A percentile compares a stretch with the other conserved stretches of the same genome.
Conservation (phyloP, 176 grass and related monocot species). For the Lolium multiflorum region DNA sequence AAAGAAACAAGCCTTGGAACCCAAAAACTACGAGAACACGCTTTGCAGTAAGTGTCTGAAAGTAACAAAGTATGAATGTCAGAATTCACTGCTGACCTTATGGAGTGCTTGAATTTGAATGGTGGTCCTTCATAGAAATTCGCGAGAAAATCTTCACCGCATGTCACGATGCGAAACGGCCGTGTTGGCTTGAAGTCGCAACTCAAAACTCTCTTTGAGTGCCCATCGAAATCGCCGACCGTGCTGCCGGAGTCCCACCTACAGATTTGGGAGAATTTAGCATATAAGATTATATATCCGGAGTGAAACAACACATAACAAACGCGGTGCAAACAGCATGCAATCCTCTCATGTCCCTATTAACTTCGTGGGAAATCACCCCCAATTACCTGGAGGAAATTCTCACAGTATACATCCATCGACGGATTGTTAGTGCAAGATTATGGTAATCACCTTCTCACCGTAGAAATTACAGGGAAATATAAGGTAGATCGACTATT, state of each 20-base stretch:
- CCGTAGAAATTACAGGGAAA: not conserved
- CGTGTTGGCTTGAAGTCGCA: constrained; percentile 96
- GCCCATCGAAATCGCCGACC: constrained; percentile 94
- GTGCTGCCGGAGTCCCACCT: constrained; percentile 98
- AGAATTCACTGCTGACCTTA: constrained; percentile 57
- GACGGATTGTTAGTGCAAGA: not conserved
- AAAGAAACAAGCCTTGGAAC: constrained; percentile 24
- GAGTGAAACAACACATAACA: not conserved
- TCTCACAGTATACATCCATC: not conserved
- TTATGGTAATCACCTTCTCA: not conserved
- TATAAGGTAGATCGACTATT: not conserved
- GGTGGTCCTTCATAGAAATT: constrained; percentile 96
- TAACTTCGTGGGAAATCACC: not conserved
- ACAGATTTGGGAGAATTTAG: constrained; percentile 33
- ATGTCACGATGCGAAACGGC: constrained; percentile 89
- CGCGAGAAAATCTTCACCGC: constrained; percentile 95
- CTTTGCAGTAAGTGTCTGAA: not conserved
- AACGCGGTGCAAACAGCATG: not conserved
- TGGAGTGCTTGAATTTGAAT: constrained; percentile 96
- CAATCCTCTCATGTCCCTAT: not conserved
- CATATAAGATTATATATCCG: not conserved
- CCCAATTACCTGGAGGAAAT: not conserved
- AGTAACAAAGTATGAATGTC: not conserved
- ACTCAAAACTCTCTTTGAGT: constrained; percentile 93
- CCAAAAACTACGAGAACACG: not conserved